Conservation (phyloP, 768 basidiomycete genomes). For the Trametes cinnabarina region DNA sequence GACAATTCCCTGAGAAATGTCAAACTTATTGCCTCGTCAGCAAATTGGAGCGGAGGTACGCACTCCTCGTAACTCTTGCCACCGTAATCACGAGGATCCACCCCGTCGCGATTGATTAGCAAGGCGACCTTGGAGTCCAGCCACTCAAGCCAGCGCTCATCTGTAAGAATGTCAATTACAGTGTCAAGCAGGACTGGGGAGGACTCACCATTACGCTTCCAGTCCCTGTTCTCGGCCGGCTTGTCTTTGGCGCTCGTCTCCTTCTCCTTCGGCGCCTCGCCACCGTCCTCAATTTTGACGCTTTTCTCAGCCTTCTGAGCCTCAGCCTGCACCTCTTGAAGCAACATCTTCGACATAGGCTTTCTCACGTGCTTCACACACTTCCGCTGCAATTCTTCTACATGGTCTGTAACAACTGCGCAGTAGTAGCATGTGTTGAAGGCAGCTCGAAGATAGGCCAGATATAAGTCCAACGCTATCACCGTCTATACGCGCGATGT, state of each 20-base stretch:
- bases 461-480: slow-evolving; percentile 86
- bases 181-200: slow-evolving; percentile 9
- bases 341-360: slow-evolving; percentile 57
- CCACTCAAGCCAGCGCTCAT: slow-evolving; percentile 88
- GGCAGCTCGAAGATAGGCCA: slow-evolving; percentile 89
- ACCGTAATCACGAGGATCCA: slow-evolving; percentile 86
- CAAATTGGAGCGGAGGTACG: slow-evolving; percentile 30
- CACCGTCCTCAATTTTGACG: slow-evolving; percentile 39
- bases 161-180: slow-evolving; percentile 37
- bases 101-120: slow-evolving; percentile 70
- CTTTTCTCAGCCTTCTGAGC: slow-evolving; percentile 49
- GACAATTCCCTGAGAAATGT: slow-evolving; percentile 64
- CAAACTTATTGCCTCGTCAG: too few species aligned
- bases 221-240: slow-evolving; percentile 42
- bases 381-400: slow-evolving; percentile 93
- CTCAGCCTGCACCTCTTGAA: slow-evolving; percentile 63
- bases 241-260: slow-evolving; percentile 33
- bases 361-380: slow-evolving; percentile 91
- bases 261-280: slow-evolving; percentile 34
- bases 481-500: slow-evolving; percentile 49
- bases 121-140: slow-evolving; percentile 85
- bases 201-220: slow-evolving; percentile 63
- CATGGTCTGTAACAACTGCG: slow-evolving; percentile 85
- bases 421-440: slow-evolving; percentile 99
- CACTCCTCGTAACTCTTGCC: slow-evolving; percentile 91